Percentiles rank a stretch among this genome's conserved stretches.
These are phyloP conservation scores for Fusarium abutilonis DNA, from an alignment of 2,329 filamentous ascomycete genomes.

Conservation along the genomic window DNA sequence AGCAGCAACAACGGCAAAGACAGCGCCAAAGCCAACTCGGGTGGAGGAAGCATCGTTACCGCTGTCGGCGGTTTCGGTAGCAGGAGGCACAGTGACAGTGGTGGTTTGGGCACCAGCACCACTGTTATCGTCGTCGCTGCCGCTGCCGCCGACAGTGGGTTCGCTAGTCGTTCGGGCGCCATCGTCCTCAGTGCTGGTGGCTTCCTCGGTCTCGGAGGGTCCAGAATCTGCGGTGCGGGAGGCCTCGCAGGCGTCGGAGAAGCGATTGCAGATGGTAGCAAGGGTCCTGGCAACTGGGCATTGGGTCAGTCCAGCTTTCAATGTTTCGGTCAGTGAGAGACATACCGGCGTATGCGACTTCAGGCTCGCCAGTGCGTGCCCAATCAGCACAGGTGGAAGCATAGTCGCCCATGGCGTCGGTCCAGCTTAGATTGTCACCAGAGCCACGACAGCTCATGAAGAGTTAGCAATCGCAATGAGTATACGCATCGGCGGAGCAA, in stretches of 20 bases:
- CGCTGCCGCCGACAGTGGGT: neutral
- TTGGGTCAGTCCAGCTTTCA: constrained; percentile 21
- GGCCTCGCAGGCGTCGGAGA: constrained; percentile 44
- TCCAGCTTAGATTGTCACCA: constrained; percentile 40
- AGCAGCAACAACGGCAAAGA: constrained; percentile 37
- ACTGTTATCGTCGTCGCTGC: neutral
- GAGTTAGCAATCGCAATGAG: constrained; percentile 19
- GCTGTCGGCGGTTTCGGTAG: constrained; percentile 12
- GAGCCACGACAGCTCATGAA: constrained; percentile 39
- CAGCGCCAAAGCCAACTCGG: constrained; percentile 37
- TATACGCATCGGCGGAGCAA: neutral
- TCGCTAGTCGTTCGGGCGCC: constrained; percentile 11
- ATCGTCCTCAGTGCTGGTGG: constrained; percentile 19
- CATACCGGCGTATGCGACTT: constrained; percentile 44
- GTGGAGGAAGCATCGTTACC: constrained; percentile 35
- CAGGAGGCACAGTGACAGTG: constrained; percentile 37
- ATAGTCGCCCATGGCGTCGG: constrained; percentile 46
- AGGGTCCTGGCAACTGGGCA: constrained; percentile 45
- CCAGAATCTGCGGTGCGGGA: constrained; percentile 21
- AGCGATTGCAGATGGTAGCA: constrained; percentile 47
- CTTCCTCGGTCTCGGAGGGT: constrained; percentile 7
- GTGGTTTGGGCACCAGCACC: constrained; percentile 4
- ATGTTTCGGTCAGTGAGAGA: neutral
- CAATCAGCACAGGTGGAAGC: constrained; percentile 47
- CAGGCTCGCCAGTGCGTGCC: constrained; percentile 44